These are phyloP conservation scores for Capsaspora owczarzaki DNA, from an alignment of 78 protist species.

Conservation along the genomic window DNA sequence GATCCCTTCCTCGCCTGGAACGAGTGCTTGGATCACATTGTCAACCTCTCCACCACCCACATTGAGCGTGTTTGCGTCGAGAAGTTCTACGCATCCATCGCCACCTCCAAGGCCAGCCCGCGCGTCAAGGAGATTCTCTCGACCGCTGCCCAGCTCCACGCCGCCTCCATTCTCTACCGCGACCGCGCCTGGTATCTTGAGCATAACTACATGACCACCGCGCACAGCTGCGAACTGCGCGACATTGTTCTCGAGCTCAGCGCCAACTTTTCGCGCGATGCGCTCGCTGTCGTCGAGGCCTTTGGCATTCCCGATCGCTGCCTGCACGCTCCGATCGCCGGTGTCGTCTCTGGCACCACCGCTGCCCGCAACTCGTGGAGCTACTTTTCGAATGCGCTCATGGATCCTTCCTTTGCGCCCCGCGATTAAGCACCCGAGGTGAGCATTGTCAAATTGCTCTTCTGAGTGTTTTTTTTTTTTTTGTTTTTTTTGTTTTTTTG, in stretches of 20 bases:
- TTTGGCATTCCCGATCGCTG: background rate
- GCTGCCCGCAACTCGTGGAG: background rate
- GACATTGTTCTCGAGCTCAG: background rate
- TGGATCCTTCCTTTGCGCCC: background rate
- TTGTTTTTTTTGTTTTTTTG: too few species aligned
- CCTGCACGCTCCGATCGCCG: background rate
- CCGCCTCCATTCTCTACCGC: background rate
- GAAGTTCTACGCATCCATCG: background rate
- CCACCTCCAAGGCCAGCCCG: background rate
- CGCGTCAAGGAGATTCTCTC: background rate
- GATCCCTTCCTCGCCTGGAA: background rate
- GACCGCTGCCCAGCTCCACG: background rate
- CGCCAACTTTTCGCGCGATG: background rate
- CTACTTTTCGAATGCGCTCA: background rate
- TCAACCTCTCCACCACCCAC: background rate
- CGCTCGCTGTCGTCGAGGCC: background rate
- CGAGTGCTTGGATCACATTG: background rate
- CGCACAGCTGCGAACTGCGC: background rate
- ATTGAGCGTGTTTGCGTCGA: background rate
- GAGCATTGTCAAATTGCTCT: background rate
- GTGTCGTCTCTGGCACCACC: background rate
- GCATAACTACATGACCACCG: background rate
- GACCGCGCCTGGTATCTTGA: background rate
- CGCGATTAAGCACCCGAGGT: background rate
- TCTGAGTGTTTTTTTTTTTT: background rate